Evolutionary conservation across 805 yeast genomes (phyloP).

Genomic region (Maudiozyma saulgeensis): DNA sequence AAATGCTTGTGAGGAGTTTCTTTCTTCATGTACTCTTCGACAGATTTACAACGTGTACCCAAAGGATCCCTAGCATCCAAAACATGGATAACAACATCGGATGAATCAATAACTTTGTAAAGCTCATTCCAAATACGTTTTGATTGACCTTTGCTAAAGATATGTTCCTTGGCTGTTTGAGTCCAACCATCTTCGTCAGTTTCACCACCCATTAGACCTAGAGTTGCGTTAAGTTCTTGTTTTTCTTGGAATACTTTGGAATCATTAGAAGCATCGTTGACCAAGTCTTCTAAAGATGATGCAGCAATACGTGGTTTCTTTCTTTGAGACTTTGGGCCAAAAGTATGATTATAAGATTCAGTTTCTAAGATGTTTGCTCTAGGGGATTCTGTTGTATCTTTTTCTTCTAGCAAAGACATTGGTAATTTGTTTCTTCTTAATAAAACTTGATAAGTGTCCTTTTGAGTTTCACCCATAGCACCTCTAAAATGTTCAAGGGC

Average conservation of each 20-base stretch:
- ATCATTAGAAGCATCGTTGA: slow-evolving; percentile 45
- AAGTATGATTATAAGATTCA: slow-evolving; percentile 69
- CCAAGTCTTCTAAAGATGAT: slow-evolving; percentile 72
- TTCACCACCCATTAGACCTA: slow-evolving; percentile 71
- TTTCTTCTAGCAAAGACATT: slow-evolving; percentile 88
- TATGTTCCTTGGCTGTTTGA: slow-evolving; percentile 87
- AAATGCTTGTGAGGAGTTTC: slow-evolving; percentile 96
- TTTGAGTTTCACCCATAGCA: slow-evolving; percentile 78
- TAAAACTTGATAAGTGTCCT: slow-evolving; percentile 78
- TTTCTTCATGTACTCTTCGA: slow-evolving; percentile 83
- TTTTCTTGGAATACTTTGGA: slow-evolving; percentile 60
- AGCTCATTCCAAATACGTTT: slow-evolving; percentile 98
- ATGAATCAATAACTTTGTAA: slow-evolving; percentile 93
- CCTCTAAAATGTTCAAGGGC: slow-evolving; percentile 89
- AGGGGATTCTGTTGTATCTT: slow-evolving; percentile 67
- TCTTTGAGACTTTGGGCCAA: slow-evolving; percentile 93
- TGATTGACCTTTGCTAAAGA: slow-evolving; percentile 94
- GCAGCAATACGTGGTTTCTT: slow-evolving; percentile 79
- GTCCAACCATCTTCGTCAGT: slow-evolving; percentile 69
- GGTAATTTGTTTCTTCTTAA: slow-evolving; percentile 87
- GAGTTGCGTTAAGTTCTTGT: slow-evolving; percentile 59
- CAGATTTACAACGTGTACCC: slow-evolving; percentile 90
- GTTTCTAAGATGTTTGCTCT: slow-evolving; percentile 77
- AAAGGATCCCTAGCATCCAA: slow-evolving; percentile 95
- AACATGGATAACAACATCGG: slow-evolving; percentile 94